phyloP scores from a whole-genome alignment of 140 eudicot genomes.

The Ambrosia hybrid region DNA sequence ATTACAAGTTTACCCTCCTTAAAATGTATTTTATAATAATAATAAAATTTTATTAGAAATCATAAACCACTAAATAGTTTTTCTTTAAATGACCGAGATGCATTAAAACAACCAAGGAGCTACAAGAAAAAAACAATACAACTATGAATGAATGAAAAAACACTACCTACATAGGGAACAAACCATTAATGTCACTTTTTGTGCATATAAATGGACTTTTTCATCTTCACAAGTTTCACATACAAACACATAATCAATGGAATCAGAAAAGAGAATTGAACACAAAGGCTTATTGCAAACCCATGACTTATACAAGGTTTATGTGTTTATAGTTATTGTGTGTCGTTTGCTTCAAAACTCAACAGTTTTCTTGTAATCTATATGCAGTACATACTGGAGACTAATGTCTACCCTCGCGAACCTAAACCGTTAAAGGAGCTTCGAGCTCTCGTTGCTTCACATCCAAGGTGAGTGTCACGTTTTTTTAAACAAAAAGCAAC shows the following conservation, averaged over 20 bases:
- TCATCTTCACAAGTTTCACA: not conserved
- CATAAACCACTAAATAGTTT: too few relatives aligned
- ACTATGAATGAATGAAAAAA: too few relatives aligned
- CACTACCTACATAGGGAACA: too few relatives aligned
- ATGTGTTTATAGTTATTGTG: too few relatives aligned
- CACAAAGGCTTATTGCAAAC: constrained; percentile 28
- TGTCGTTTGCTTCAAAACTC: not conserved
- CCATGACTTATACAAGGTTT: constrained; percentile 19
- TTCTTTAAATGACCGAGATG: too few relatives aligned
- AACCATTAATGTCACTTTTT: too few relatives aligned
- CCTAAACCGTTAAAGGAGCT: constrained; percentile 54
- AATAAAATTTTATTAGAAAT: too few relatives aligned
- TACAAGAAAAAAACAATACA: too few relatives aligned
- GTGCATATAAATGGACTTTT: not conserved
- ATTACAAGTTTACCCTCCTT: too few relatives aligned
- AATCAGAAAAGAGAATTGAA: not conserved
- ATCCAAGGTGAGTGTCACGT: constrained; percentile 46
- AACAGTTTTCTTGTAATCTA: not conserved
- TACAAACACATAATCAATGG: constrained; percentile 10
- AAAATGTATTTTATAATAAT: too few relatives aligned
- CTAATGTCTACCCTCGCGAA: constrained; percentile 67
- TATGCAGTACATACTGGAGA: constrained; percentile 53
- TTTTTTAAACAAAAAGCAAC: not conserved
- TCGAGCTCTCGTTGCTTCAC: constrained; percentile 46
- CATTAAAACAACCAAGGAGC: too few relatives aligned